Conservation (phyloP, 306 rosid genomes). For the Fragaria iinumae region DNA sequence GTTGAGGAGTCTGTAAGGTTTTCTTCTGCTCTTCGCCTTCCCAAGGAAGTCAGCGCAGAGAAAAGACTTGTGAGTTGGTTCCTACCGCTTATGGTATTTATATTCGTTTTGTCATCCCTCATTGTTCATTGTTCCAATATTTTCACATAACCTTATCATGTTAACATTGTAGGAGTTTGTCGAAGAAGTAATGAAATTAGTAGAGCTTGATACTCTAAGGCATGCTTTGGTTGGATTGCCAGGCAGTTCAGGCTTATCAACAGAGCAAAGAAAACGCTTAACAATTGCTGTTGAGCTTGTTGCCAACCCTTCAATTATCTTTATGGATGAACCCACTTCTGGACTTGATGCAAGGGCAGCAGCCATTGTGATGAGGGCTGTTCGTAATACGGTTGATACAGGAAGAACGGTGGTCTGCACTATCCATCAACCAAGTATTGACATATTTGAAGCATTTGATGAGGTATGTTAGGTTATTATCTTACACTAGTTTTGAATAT, state of each 20-base stretch:
- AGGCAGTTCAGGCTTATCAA: constrained; percentile 80
- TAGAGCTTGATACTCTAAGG: constrained; percentile 75
- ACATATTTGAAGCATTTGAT: constrained; percentile 92
- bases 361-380: constrained; percentile 87
- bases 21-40: constrained; percentile 85
- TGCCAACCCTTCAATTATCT: constrained; percentile 91
- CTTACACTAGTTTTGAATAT: constrained; percentile 4
- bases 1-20: constrained; percentile 80
- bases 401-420: constrained; percentile 96
- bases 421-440: constrained; percentile 89
- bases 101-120: background rate
- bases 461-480: constrained; percentile 43
- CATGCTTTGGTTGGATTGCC: constrained; percentile 87
- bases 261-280: constrained; percentile 85
- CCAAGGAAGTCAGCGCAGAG: constrained; percentile 60
- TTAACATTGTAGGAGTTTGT: constrained; percentile 69
- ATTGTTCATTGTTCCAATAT: background rate
- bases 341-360: constrained; percentile 97
- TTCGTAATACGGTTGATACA: constrained; percentile 88
- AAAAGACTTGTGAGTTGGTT: constrained; percentile 54
- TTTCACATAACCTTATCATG: constrained; percentile 10
- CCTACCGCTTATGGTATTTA: background rate
- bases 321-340: constrained; percentile 95
- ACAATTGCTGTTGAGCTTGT: constrained; percentile 94
- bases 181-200: constrained; percentile 77